phyloP scores from a whole-genome alignment of 306 rosid genomes.

The Glycine latifolia region DNA sequence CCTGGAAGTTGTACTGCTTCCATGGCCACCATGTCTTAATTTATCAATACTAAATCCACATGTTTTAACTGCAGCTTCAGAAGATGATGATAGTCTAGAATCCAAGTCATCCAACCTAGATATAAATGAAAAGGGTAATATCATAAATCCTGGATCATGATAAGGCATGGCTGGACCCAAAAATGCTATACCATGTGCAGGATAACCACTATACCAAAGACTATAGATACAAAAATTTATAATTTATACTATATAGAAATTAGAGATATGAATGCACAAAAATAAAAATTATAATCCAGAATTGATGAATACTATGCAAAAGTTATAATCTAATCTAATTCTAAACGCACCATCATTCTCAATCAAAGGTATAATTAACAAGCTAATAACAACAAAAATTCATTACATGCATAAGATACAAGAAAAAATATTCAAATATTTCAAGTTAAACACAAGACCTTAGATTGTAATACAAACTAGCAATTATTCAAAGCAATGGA shows the following conservation, averaged over 20 bases:
- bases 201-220: background rate
- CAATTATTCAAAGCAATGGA: background rate
- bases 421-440: background rate
- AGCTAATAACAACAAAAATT: background rate
- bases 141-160: background rate
- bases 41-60: conserved; percentile 75
- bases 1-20: conserved; percentile 68
- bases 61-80: conserved; percentile 62
- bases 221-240: background rate
- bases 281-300: background rate
- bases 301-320: background rate
- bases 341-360: background rate
- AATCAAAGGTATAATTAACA: background rate
- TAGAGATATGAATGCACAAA: background rate
- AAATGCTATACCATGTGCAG: background rate
- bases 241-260: background rate
- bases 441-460: background rate
- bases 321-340: background rate
- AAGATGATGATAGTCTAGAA: conserved; percentile 69
- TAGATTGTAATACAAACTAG: background rate
- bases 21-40: conserved; percentile 60
- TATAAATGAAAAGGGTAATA: conserved; percentile 29
- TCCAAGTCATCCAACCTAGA: conserved; percentile 88
- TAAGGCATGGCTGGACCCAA: background rate
- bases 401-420: background rate